phyloP scores from a whole-genome alignment of 2,329 filamentous ascomycete genomes.

The Metarhizium sp. region DNA sequence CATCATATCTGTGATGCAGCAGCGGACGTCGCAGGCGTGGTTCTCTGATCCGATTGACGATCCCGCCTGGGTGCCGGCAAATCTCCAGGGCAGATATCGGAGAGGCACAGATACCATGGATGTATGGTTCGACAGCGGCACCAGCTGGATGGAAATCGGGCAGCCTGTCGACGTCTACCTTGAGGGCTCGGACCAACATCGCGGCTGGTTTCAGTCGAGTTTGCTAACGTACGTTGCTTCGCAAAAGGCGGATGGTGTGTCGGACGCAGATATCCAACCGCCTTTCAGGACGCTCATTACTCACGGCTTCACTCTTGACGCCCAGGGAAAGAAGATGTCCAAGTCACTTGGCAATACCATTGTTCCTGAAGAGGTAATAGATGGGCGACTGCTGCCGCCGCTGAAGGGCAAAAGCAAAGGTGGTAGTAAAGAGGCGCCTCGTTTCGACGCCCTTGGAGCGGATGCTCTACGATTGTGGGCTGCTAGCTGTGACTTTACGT shows the following conservation, averaged over 20 bases:
- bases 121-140: constrained; percentile 98
- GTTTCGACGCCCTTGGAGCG: constrained; percentile 66
- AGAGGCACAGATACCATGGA: constrained; percentile 96
- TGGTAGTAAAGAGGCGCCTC: constrained; percentile 12
- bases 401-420: constrained; percentile 51
- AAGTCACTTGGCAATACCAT: constrained; percentile 92
- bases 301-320: constrained; percentile 88
- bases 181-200: constrained; percentile 91
- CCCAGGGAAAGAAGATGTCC: constrained; percentile 94
- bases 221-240: constrained; percentile 75
- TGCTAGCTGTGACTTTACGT: constrained; percentile 84
- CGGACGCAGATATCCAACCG: constrained; percentile 26
- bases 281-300: constrained; percentile 90
- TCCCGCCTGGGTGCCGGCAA: constrained; percentile 62
- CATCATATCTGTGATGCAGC: constrained; percentile 68
- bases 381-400: constrained; percentile 67
- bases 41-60: constrained; percentile 78
- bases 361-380: constrained; percentile 72
- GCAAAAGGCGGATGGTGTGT: constrained; percentile 29
- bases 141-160: constrained; percentile 65
- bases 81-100: constrained; percentile 51
- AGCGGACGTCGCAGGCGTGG: constrained; percentile 85
- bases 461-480: constrained; percentile 88
- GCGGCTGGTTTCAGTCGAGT: constrained; percentile 97
- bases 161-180: constrained; percentile 74